Percentiles rank a stretch among this genome's conserved stretches.
These are phyloP conservation scores for Apodospora peruviana DNA, from an alignment of 495 filamentous ascomycete genomes.

Conservation along the genomic window DNA sequence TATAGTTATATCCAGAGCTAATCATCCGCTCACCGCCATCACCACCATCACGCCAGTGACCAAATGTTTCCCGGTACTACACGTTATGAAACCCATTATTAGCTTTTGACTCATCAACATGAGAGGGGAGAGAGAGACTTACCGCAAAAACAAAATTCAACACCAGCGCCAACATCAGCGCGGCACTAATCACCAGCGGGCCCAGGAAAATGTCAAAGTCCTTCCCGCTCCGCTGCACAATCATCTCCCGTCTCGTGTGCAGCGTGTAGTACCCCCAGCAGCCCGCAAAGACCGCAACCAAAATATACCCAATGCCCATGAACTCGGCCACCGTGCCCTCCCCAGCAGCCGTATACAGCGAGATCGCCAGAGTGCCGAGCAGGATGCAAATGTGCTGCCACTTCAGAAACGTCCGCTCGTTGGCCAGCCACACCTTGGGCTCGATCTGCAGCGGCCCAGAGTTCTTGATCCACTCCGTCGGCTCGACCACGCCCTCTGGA, in stretches of 20 bases:
- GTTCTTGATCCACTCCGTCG: slow-evolving; percentile 85
- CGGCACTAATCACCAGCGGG: slow-evolving; percentile 75
- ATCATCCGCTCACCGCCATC: too few species aligned
- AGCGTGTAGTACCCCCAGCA: slow-evolving; percentile 86
- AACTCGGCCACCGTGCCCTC: slow-evolving; percentile 58
- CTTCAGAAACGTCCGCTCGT: slow-evolving; percentile 94
- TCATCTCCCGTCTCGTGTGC: slow-evolving; percentile 67
- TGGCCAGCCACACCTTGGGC: slow-evolving; percentile 97
- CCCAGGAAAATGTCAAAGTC: slow-evolving; percentile 88
- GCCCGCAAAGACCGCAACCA: slow-evolving; percentile 75
- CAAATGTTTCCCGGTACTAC: too few species aligned
- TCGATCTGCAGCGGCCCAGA: slow-evolving; percentile 84
- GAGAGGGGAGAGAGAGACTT: too few species aligned
- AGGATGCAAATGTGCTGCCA: slow-evolving; percentile 93
- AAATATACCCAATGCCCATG: slow-evolving; percentile 75
- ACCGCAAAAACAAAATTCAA: slow-evolving; percentile 89
- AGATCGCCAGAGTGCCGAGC: slow-evolving; percentile 74
- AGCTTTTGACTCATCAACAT: too few species aligned
- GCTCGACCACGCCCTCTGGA: slow-evolving; percentile 81
- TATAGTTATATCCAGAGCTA: too few species aligned
- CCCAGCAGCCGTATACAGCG: slow-evolving; percentile 82
- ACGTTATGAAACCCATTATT: too few species aligned
- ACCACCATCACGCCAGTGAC: too few species aligned
- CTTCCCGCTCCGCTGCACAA: slow-evolving; percentile 74
- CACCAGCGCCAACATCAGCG: slow-evolving; percentile 69